Evolutionary conservation across 2,329 filamentous ascomycete genomes (phyloP).

Genomic region (Aureobasidium sp.): DNA sequence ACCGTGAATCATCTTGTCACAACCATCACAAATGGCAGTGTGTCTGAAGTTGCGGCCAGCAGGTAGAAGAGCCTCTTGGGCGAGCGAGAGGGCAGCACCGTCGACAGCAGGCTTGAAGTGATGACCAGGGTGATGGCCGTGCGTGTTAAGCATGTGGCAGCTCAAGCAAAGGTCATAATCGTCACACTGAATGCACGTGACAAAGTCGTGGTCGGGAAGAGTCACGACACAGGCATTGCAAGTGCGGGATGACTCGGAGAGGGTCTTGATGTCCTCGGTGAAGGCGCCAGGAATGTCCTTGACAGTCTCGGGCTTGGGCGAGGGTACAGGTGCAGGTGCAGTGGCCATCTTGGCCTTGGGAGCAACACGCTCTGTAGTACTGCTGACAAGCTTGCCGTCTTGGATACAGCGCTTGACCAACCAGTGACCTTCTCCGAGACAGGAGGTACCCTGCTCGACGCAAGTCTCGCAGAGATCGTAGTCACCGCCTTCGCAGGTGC

Average conservation of each 20-base stretch:
- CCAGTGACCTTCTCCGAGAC: conserved; percentile 76
- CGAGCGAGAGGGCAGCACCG: conserved; percentile 51
- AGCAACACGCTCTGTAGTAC: conserved; percentile 71
- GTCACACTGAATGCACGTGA: conserved; percentile 75
- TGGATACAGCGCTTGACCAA: conserved; percentile 82
- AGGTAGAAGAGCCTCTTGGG: conserved; percentile 59
- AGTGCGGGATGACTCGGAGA: conserved; percentile 43
- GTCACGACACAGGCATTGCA: conserved; percentile 62
- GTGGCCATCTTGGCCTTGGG: conserved; percentile 47
- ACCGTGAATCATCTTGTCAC: conserved; percentile 78
- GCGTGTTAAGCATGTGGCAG: conserved; percentile 67
- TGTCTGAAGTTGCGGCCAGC: conserved; percentile 76
- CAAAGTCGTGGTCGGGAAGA: conserved; percentile 66
- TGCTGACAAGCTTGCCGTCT: conserved; percentile 71
- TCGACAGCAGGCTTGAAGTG: conserved; percentile 62
- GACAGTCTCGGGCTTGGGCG: conserved; percentile 16
- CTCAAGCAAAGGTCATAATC: conserved; percentile 87
- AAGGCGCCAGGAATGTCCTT: conserved; percentile 37
- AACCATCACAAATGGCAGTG: conserved; percentile 88
- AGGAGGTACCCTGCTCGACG: conserved; percentile 65
- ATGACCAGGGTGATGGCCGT: conserved; percentile 89
- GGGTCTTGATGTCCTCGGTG: conserved; percentile 35
- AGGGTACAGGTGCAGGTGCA: background rate
- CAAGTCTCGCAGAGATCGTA: conserved; percentile 86
- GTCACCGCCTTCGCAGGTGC: conserved; percentile 84